A percentile compares a stretch with the other conserved stretches of the same genome.
Conservation (phyloP, 164 flowering plant genomes). For the Magnolia changhungtana region DNA sequence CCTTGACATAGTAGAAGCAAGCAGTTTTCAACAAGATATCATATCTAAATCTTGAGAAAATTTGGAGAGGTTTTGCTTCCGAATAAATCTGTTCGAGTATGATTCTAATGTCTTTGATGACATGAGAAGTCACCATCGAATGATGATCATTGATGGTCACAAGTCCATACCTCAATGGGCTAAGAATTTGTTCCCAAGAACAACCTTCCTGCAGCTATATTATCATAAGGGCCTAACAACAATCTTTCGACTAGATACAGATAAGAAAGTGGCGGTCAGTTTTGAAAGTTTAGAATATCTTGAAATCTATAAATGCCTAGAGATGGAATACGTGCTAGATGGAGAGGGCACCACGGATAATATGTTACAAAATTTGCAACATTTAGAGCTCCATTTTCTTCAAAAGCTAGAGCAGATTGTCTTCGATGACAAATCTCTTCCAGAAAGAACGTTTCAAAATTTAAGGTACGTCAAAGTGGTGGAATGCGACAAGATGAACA, state of each 20-base stretch:
- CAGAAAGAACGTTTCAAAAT: not conserved
- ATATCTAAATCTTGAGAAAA: not conserved
- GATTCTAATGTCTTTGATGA: not conserved
- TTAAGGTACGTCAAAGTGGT: not conserved
- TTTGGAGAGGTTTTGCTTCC: not conserved
- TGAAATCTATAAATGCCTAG: not conserved
- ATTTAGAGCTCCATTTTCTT: not conserved
- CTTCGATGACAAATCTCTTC: not conserved
- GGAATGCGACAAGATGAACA: not conserved
- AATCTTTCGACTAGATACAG: not conserved
- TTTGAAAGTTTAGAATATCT: not conserved
- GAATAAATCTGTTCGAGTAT: too few relatives aligned
- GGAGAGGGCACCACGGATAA: not conserved
- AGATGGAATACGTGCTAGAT: not conserved
- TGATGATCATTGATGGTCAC: not conserved
- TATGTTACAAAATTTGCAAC: not conserved
- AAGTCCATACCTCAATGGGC: not conserved
- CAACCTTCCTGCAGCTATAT: not conserved
- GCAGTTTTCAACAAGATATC: not conserved
- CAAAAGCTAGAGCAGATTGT: not conserved
- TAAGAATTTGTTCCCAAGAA: not conserved
- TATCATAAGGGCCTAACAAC: not conserved
- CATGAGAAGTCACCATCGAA: not conserved
- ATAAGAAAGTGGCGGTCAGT: not conserved
- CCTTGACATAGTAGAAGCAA: not conserved